Percentiles rank a stretch among this genome's conserved stretches.
Conservation (phyloP, 441 rosid genomes). For the Populus hybrid region DNA sequence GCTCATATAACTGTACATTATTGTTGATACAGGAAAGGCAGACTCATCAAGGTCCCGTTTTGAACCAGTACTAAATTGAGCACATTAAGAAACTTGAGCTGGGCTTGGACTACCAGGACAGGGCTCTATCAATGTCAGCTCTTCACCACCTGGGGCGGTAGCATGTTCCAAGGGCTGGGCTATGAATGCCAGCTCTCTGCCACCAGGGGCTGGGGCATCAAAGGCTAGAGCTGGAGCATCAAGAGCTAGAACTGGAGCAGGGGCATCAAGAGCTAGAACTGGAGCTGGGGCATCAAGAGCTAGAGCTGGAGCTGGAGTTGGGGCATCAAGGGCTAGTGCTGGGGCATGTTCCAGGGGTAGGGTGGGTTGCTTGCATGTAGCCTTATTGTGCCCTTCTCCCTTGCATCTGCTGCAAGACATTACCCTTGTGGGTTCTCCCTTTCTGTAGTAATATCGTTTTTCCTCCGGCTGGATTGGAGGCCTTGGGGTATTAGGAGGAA, state of each 20-base stretch:
- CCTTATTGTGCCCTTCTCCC: conserved; percentile 85
- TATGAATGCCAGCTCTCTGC: not conserved
- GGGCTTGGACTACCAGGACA: not conserved
- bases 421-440: conserved; percentile 45
- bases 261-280: no score
- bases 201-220: not conserved
- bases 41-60: not conserved
- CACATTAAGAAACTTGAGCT: not conserved
- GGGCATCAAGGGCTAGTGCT: not conserved
- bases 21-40: not conserved
- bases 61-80: not conserved
- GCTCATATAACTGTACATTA: not conserved
- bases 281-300: no score
- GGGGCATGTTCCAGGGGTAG: not conserved
- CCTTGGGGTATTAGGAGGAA: conserved; percentile 55
- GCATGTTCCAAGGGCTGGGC: not conserved
- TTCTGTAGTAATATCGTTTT: conserved; percentile 34
- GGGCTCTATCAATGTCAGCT: conserved; percentile 3
- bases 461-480: conserved; percentile 44
- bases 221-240: not conserved
- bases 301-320: not conserved
- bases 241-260: no score
- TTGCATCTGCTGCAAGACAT: conserved; percentile 74
- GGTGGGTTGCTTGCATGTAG: conserved; percentile 62
- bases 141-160: not conserved